phyloP scores from a whole-genome alignment of 345 rosid species.

The Theobroma cacao region DNA sequence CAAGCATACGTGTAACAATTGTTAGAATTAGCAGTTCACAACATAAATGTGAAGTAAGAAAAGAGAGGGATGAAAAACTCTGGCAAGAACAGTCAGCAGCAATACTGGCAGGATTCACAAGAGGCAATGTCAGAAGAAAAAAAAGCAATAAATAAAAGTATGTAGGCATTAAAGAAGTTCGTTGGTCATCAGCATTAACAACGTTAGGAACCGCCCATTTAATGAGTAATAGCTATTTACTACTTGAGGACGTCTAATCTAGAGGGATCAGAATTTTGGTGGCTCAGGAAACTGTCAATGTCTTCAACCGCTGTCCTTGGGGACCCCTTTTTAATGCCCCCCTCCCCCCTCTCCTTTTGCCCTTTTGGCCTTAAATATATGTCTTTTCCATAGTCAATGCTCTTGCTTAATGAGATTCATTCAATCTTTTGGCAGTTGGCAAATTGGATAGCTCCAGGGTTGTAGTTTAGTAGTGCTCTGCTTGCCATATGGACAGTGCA shows the following conservation, averaged over 20 bases:
- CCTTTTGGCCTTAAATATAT: neutral
- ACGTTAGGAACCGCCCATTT: slow-evolving; percentile 28
- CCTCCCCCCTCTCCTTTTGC: neutral
- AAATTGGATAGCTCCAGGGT: neutral
- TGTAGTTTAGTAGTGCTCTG: neutral
- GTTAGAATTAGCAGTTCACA: neutral
- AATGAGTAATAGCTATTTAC: neutral
- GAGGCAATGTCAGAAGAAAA: neutral
- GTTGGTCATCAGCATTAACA: slow-evolving; percentile 11
- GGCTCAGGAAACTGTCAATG: slow-evolving; percentile 4
- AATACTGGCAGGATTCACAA: neutral
- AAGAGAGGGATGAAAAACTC: neutral
- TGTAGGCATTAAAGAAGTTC: neutral
- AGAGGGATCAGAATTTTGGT: neutral
- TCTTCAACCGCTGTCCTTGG: neutral
- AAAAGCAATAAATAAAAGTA: neutral
- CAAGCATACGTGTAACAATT: too few relatives aligned
- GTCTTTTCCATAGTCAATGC: neutral
- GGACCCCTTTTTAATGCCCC: neutral
- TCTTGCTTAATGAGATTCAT: neutral
- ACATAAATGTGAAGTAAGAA: neutral
- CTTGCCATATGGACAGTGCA: neutral
- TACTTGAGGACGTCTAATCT: neutral
- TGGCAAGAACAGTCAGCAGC: neutral
- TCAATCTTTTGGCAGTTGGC: neutral